phyloP scores from a whole-genome alignment of 257 asterid species.

The Echium plantagineum region DNA sequence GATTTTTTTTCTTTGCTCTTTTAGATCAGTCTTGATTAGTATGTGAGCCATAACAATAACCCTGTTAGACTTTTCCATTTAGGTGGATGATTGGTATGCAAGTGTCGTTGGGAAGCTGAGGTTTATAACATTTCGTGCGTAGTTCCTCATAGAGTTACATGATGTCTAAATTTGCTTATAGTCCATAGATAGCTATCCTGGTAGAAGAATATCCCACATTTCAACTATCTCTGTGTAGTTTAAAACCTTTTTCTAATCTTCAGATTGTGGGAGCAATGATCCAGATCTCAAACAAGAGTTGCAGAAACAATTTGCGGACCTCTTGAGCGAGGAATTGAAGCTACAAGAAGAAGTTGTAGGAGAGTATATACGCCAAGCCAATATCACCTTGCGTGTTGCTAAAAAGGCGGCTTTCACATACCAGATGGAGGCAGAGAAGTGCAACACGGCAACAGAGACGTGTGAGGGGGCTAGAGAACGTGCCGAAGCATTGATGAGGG shows the following conservation, averaged over 20 bases:
- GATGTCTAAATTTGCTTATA: too few relatives aligned
- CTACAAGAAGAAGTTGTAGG: conserved; percentile 43
- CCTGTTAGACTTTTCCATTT: too few relatives aligned
- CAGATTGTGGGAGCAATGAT: conserved; percentile 71
- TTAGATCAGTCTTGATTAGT: too few relatives aligned
- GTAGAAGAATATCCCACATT: background rate
- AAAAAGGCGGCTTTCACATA: conserved; percentile 31
- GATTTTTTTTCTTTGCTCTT: too few relatives aligned
- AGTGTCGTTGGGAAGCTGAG: too few relatives aligned
- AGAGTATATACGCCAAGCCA: conserved; percentile 57
- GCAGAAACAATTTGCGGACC: conserved; percentile 68
- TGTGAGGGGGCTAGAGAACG: conserved; percentile 53
- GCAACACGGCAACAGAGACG: conserved; percentile 44
- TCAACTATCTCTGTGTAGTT: background rate
- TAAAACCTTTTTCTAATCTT: background rate
- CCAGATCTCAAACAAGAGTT: conserved; percentile 65
- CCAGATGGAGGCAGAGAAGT: conserved; percentile 52
- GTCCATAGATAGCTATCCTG: too few relatives aligned
- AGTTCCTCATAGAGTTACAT: too few relatives aligned
- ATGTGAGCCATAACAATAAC: too few relatives aligned
- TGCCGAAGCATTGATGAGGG: conserved; percentile 38
- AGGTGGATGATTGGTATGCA: too few relatives aligned
- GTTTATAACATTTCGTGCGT: too few relatives aligned
- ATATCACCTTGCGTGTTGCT: conserved; percentile 41
- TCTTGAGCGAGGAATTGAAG: conserved; percentile 61